These are phyloP conservation scores for Orbilia quercus DNA, from an alignment of 2,329 filamentous ascomycete genomes.

Conservation along the genomic window DNA sequence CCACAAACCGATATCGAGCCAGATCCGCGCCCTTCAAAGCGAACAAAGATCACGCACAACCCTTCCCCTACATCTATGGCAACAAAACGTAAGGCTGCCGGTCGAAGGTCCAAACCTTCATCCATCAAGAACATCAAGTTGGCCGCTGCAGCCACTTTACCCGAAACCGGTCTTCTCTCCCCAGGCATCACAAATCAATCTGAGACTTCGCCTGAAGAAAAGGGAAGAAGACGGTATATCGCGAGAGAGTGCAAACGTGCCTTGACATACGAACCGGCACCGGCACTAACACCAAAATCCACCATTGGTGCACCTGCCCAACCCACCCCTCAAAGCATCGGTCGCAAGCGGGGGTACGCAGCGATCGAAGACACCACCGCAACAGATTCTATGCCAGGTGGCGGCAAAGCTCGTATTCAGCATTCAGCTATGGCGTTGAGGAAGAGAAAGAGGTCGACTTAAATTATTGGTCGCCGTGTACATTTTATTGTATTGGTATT, in stretches of 20 bases:
- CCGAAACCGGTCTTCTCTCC: slow-evolving; percentile 38
- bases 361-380: not conserved
- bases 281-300: slow-evolving; percentile 4
- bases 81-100: slow-evolving; percentile 9
- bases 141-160: not conserved
- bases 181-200: slow-evolving; percentile 42
- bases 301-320: not conserved
- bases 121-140: slow-evolving; percentile 11
- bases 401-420: slow-evolving; percentile 29
- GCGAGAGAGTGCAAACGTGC: slow-evolving; percentile 39
- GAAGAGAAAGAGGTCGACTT: slow-evolving; percentile 32
- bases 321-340: slow-evolving; percentile 5
- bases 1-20: slow-evolving; percentile 3
- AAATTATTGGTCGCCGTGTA: not conserved
- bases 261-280: slow-evolving; percentile 28
- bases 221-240: slow-evolving; percentile 33
- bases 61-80: slow-evolving; percentile 1
- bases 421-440: slow-evolving; percentile 1
- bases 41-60: slow-evolving; percentile 33
- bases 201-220: slow-evolving; percentile 45
- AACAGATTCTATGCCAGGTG: not conserved
- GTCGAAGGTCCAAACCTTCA: not conserved
- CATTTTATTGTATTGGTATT: not conserved
- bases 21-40: slow-evolving; percentile 27
- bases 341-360: slow-evolving; percentile 26